Evolutionary conservation across 2,329 filamentous ascomycete species (phyloP).

Genomic region (Sarocladium oryzae): DNA sequence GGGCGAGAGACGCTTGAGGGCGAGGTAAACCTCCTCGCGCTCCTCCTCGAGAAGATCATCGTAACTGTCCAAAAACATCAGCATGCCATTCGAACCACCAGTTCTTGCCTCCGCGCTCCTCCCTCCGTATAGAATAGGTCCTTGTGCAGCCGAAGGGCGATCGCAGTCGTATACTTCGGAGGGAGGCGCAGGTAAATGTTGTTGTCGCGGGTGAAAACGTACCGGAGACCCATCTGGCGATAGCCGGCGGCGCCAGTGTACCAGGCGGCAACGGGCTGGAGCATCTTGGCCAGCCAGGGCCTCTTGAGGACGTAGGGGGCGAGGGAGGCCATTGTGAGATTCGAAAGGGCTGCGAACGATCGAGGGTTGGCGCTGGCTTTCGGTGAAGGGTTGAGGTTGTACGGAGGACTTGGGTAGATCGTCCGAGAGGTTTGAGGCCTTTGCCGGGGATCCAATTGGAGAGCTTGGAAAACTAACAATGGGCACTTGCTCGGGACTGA

Average conservation of each 20-base stretch:
- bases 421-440: constrained; percentile 7
- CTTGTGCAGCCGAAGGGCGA: too few species aligned
- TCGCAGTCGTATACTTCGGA: too few species aligned
- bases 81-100: not conserved
- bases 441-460: constrained; percentile 8
- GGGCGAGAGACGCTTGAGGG: constrained; percentile 81
- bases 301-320: constrained; percentile 73
- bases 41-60: constrained; percentile 96
- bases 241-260: constrained; percentile 87
- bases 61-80: constrained; percentile 49
- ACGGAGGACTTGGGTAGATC: constrained; percentile 6
- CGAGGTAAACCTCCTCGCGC: constrained; percentile 76
- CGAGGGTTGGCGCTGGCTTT: constrained; percentile 12
- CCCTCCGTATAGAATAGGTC: too few species aligned
- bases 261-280: constrained; percentile 81
- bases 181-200: too few species aligned
- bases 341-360: constrained; percentile 21
- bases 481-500: not conserved
- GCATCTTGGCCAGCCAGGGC: constrained; percentile 71
- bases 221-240: constrained; percentile 88
- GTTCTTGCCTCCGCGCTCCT: not conserved
- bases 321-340: constrained; percentile 59
- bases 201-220: constrained; percentile 24
- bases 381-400: constrained; percentile 17
- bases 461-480: constrained; percentile 6